These are phyloP conservation scores for Phyllosticta paracitricarpa DNA, from an alignment of 2,329 filamentous ascomycete genomes.

Conservation along the genomic window DNA sequence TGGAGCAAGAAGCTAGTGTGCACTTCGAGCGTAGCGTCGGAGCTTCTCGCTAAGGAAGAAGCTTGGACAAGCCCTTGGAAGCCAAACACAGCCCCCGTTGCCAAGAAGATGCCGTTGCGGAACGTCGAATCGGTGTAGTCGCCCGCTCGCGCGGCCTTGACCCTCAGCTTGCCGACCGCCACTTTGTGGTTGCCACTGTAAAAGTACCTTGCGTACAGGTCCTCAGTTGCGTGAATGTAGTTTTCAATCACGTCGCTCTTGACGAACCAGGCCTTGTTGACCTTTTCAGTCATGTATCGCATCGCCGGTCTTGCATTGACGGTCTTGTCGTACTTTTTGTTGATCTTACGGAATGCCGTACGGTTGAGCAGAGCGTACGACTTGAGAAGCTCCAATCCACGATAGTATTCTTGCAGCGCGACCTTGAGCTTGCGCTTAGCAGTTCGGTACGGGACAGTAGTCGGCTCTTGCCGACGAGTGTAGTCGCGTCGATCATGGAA, in stretches of 20 bases:
- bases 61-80: constrained; percentile 35
- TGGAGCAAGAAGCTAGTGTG: constrained; percentile 51
- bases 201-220: constrained; percentile 90
- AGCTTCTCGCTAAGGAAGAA: constrained; percentile 18
- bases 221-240: constrained; percentile 72
- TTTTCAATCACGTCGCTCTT: constrained; percentile 75
- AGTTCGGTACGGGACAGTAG: constrained; percentile 67
- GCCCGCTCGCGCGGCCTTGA: constrained; percentile 50
- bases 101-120: constrained; percentile 42
- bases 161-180: constrained; percentile 76
- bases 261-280: constrained; percentile 85
- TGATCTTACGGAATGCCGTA: constrained; percentile 92
- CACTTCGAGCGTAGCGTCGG: constrained; percentile 16
- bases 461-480: constrained; percentile 24
- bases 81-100: constrained; percentile 33
- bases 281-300: constrained; percentile 82
- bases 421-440: constrained; percentile 89
- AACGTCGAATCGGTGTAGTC: constrained; percentile 52
- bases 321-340: constrained; percentile 97
- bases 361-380: constrained; percentile 83
- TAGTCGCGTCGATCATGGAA: constrained; percentile 33
- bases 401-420: constrained; percentile 87
- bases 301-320: constrained; percentile 66
- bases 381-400: constrained; percentile 82
- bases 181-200: constrained; percentile 89